Conservation (phyloP, 805 yeast genomes). For the Debaryomyces hansenii region DNA sequence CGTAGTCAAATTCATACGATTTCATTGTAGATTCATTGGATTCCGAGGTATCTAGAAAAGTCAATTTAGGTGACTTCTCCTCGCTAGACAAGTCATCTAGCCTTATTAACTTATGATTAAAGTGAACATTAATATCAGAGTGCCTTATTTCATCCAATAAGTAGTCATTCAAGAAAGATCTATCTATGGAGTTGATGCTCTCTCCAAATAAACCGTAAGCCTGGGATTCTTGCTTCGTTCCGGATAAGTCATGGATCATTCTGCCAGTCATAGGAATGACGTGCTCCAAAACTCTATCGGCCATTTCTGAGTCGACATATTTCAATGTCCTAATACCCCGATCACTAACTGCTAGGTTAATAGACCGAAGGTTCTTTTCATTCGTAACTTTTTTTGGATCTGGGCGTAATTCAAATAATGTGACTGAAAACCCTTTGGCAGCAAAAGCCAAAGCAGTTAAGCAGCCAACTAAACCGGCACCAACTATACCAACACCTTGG, state of each 20-base stretch:
- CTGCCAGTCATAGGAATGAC: slow-evolving; percentile 87
- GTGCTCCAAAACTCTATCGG: slow-evolving; percentile 52
- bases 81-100: slow-evolving; percentile 26
- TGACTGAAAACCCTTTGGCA: slow-evolving; percentile 68
- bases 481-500: slow-evolving; percentile 56
- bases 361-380: slow-evolving; percentile 56
- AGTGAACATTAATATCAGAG: slow-evolving; percentile 44
- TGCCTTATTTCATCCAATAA: slow-evolving; percentile 62
- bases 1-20: slow-evolving; percentile 47
- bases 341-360: slow-evolving; percentile 84
- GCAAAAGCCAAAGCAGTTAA: slow-evolving; percentile 79
- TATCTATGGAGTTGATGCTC: slow-evolving; percentile 80
- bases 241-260: slow-evolving; percentile 77
- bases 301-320: slow-evolving; percentile 60
- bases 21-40: slow-evolving; percentile 16
- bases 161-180: slow-evolving; percentile 64
- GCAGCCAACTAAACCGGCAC: slow-evolving; percentile 91
- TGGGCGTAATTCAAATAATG: slow-evolving; percentile 65
- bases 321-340: slow-evolving; percentile 75
- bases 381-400: slow-evolving; percentile 55
- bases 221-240: slow-evolving; percentile 61
- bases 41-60: slow-evolving; percentile 15
- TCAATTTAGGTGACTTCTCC: slow-evolving; percentile 19
- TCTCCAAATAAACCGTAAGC: slow-evolving; percentile 81
- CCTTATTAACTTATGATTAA: slow-evolving; percentile 55